Evolutionary conservation across 257 asterid genomes (phyloP), one percentile per base, ranked within the genome.

Genomic region (Solanum lignicaule): DNA sequence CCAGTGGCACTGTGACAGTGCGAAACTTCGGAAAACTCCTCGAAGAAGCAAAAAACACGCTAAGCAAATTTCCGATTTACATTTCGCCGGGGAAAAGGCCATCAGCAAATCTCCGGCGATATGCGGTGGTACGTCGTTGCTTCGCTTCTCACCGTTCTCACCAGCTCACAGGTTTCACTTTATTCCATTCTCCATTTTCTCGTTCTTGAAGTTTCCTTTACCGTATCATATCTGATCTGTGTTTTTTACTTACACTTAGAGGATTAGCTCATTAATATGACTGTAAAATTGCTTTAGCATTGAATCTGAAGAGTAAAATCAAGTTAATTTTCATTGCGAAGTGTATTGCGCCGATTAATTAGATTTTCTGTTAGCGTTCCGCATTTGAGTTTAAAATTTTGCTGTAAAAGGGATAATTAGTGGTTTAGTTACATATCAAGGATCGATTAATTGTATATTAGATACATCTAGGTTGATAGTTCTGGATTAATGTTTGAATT

Each of bases 111-210:
- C 25, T 48, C 78, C 76, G 84, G 46, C 75, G 89, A 87, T 93
- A 95, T 97, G 99, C 92, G 93, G 95, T 97, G 99, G 99, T 95
- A 95, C 93, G 92, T 93, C 92, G 98, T 97, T 89, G 99, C 99
- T 83, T 91, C 96, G 84, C 74, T 96, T 83, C 98, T 96, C 90
- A 97, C 99, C 87, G 60, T 96, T 79, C 98, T 96, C 89, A 97
- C 99, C 68, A 97, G 99, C 93, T 95, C 99, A 85, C 99, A 97
- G 99, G 99, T 97, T 87, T 46, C 48, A 41, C 66, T 6, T n/a
- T 20, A 38, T 12, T 32, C 38, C 41, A 13, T n/a, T n/a, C 38
- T 36, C 83, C 23, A 33, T 52, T 36, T 20, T 20, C 16, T 74
- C 29, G 83, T 21, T 23, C 88, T 87, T 71, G 35, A 43, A 43